Conservation (phyloP, 345 rosid species). For the Brassica carinata region DNA sequence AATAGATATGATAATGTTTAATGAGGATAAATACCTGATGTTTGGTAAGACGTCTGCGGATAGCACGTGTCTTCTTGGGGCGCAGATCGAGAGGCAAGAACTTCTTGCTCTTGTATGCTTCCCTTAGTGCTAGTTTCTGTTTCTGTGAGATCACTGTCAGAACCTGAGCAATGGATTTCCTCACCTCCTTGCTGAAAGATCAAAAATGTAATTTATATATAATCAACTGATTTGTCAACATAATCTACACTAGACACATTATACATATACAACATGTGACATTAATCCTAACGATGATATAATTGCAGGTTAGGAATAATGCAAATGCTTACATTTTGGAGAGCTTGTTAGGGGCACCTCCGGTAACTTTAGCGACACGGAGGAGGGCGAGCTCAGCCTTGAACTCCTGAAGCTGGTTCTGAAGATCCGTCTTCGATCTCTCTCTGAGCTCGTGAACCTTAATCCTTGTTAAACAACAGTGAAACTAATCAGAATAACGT, state of each 20-base stretch:
- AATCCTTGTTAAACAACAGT: constrained; percentile 45
- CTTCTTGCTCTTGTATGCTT: constrained; percentile 82
- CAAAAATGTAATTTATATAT: background rate
- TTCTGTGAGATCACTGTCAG: constrained; percentile 83
- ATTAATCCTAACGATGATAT: no score
- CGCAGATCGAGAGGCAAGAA: constrained; percentile 86
- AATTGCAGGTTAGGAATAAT: background rate
- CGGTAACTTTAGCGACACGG: constrained; percentile 68
- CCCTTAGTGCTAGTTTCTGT: constrained; percentile 78
- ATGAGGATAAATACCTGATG: constrained; percentile 54
- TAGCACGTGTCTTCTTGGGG: constrained; percentile 95
- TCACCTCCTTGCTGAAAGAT: constrained; percentile 76
- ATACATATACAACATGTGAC: background rate
- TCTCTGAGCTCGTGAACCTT: constrained; percentile 64
- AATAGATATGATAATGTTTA: background rate
- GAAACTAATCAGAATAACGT: background rate
- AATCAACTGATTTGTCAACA: background rate
- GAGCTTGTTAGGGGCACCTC: constrained; percentile 71
- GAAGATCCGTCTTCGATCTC: constrained; percentile 50
- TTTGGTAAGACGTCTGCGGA: constrained; percentile 89
- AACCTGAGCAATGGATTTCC: constrained; percentile 85
- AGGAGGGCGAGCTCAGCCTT: constrained; percentile 66
- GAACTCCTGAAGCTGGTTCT: constrained; percentile 51
- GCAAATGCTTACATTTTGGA: constrained; percentile 52
- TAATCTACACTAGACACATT: background rate